A percentile compares a stretch with the other conserved stretches of the same genome.
These are phyloP conservation scores for Starmerella bacillaris DNA, from an alignment of 805 yeast genomes.

Conservation along the genomic window DNA sequence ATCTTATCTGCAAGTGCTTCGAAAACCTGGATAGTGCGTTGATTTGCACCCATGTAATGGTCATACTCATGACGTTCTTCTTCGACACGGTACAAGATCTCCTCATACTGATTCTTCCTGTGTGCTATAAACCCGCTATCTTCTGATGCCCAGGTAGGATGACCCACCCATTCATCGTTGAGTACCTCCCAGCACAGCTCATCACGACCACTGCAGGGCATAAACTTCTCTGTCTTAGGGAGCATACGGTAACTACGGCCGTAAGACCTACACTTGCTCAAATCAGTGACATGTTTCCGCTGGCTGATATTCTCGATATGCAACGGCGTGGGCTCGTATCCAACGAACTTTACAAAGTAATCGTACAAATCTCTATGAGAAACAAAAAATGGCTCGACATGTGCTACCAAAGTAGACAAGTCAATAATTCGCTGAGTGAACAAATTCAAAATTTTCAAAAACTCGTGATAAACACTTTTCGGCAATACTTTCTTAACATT, in stretches of 20 bases:
- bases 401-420: slow-evolving; percentile 58
- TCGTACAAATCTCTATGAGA: slow-evolving; percentile 56
- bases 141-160: slow-evolving; percentile 99
- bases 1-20: slow-evolving; percentile 90
- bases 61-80: slow-evolving; percentile 97
- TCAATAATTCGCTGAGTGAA: slow-evolving; percentile 85
- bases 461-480: slow-evolving; percentile 81
- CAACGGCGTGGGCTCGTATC: slow-evolving; percentile 68
- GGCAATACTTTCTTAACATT: slow-evolving; percentile 75
- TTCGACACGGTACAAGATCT: slow-evolving; percentile 80
- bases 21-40: slow-evolving; percentile 84
- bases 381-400: slow-evolving; percentile 75
- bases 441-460: slow-evolving; percentile 68
- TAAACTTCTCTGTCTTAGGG: slow-evolving; percentile 83
- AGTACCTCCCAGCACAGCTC: slow-evolving; percentile 98
- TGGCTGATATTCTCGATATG: slow-evolving; percentile 71
- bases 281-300: slow-evolving; percentile 80
- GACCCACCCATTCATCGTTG: slow-evolving; percentile 98
- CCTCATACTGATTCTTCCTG: slow-evolving; percentile 94
- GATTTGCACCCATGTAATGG: slow-evolving; percentile 82
- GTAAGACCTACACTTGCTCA: slow-evolving; percentile 77
- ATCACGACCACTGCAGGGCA: slow-evolving; percentile 97
- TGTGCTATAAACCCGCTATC: slow-evolving; percentile 99
- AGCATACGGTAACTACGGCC: slow-evolving; percentile 88
- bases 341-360: slow-evolving; percentile 88